Base-by-base conservation (phyloP, 495 filamentous ascomycete species). In the Amniculicola lignicola region DNA sequence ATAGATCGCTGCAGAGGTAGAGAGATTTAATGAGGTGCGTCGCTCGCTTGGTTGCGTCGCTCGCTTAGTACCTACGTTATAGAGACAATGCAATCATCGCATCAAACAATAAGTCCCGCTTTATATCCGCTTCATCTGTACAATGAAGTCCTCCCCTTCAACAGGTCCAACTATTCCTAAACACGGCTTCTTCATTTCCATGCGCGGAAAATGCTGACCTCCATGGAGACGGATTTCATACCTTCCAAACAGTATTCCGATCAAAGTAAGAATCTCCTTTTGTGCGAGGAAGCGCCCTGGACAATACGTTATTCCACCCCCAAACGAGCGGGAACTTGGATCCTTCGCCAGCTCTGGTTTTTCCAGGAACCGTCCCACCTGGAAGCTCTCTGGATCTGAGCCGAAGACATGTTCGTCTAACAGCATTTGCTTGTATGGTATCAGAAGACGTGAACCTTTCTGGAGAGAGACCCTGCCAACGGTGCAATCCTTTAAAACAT, bases 251-350 rank as follows among this genome's bases (percentile, higher is more conserved):
- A 40, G 6, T 5, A 40, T 40, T 18, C 73, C 73, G 4, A 76
- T 59, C 22, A 69, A 68, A 4, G 59, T 50, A 54, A 72, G 51
- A 27, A 75, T 64, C 51, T 71, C 69, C 39, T 69, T 60, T 57
- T 69, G 71, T 4, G 74, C 74, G 15, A 77, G 44, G 50, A 70
- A 71, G 5, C 75, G 64, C 0, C 75, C 75, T 1, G 74, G 72
- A 42, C 75, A 78, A 15, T 70, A 69, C 10, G 66, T 66, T 7
- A 46, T 46, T 3, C 73, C 74, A 4, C 73, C 75, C 0, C 73
- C 74, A 49, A 69, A 79, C 0, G 76, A 75, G 48, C 47, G 15
- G 19, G 18, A 49, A 22, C 22, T 29, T 31, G 45, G 25, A 27
- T 35, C 31, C 19, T 49, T 49, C 11, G 31, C 45, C 11, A 49